Evolutionary conservation across 495 filamentous ascomycete species (phyloP).

Genomic region (Clavariopsis aquatica): DNA sequence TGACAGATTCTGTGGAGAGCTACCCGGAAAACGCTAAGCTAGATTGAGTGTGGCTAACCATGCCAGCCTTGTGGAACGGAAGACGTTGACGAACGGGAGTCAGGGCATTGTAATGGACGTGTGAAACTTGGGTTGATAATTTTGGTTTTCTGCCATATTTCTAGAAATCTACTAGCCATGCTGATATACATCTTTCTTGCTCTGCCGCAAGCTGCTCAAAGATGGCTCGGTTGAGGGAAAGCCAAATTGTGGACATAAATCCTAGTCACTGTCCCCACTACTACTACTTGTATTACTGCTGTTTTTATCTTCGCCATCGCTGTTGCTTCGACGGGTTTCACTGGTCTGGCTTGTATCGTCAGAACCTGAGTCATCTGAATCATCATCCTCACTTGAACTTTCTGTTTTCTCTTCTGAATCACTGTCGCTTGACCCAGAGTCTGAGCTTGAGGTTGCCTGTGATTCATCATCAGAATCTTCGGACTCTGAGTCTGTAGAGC

Average conservation of each 20-base stretch:
- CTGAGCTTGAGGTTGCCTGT: conserved; percentile 1
- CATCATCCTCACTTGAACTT: neutral
- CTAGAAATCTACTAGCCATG: neutral
- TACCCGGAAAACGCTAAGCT: no score
- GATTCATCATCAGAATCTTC: conserved; percentile 3
- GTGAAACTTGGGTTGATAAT: no score
- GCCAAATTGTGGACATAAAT: neutral
- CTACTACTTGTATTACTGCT: neutral
- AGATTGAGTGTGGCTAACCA: no score
- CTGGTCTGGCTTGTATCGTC: conserved; percentile 10
- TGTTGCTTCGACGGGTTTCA: neutral
- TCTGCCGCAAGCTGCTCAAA: neutral
- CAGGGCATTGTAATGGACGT: no score
- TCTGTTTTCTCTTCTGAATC: neutral
- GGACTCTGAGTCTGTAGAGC: conserved; percentile 18
- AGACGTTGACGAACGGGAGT: no score
- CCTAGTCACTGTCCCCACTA: conserved; percentile 8
- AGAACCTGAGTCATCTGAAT: conserved; percentile 7
- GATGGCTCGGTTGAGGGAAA: neutral
- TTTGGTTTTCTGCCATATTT: no score
- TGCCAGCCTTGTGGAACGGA: no score
- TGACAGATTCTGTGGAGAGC: no score
- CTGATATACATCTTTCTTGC: neutral
- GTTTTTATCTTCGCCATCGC: conserved; percentile 1
- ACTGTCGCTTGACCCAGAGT: conserved; percentile 4